Base-by-base conservation (phyloP, 2,329 filamentous ascomycete species). In the Aspergillus fijiensis region DNA sequence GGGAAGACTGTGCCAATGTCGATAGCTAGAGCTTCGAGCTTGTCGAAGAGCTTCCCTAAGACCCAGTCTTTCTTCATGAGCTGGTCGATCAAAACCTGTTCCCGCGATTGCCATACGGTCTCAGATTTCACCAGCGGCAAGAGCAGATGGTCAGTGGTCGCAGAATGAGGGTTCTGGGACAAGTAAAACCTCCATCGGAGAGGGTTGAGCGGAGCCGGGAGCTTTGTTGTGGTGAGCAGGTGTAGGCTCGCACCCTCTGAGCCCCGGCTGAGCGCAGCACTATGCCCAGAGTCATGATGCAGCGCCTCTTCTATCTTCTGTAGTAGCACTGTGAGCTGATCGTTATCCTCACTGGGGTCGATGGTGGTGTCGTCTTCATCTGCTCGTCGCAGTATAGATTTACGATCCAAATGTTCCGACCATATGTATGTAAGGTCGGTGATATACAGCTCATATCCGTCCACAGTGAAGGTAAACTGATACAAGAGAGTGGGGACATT, bases 361-460 rank as follows among this genome's bases (percentile, higher is more conserved):
- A 88, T 87, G 21, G 81, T 84, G 16, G 84, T 82, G 49, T 79
- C 76, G 55, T 78, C 72, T 12, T 79, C 70, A 21, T 77, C 72
- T 6, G 85, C 84, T 65, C 80, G 77, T 23, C 74, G 67, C 25
- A 84, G 67, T 35, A 88, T 81, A 12, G 78, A 73, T 45, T 73
- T 67, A 47, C 76, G 73, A 53, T 76, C 74, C 48, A 86, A 66
- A 19, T 70, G 73, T 69, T 86, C 83, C 29, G 76, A 76, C 86
- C 86, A 88, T 23, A 88, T 75, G 60, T 81, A 77, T 63, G 79
- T 82, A 45, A 88, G 74, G 68, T 88, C 86, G 23, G 85, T 87
- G 21, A 88, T 69, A 62, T 78, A 77, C 21, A 88, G 69, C 14
- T 76, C 76, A 69, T 87, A 87, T 58, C 79, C 78, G 51, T 70